Base-by-base conservation (phyloP, 23 red algal genomes). In the Gracilaria gracilis region DNA sequence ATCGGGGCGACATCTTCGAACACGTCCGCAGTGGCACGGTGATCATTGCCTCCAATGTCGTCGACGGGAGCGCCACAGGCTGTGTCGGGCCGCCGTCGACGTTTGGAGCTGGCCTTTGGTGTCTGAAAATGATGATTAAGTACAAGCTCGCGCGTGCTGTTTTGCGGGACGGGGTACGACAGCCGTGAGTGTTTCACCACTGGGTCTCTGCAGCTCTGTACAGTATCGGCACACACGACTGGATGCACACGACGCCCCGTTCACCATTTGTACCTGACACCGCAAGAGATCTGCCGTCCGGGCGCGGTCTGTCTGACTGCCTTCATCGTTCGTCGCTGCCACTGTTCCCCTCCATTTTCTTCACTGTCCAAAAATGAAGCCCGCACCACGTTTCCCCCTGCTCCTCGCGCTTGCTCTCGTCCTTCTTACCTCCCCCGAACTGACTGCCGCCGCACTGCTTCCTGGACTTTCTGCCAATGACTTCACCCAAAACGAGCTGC, bases 381-480 rank as follows among this genome's bases (percentile, higher is more conserved):
- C 19, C 42, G 21, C 72, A 29, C 39, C 39, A 14, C 19, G 9
- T 46, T 25, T 49, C 23, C 12, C 42, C 17, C 25, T 77, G 40
- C 21, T 50, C 9, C 27, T 77, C 14, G 39, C 46, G 1, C 72
- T 77, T 2, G 6, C 21, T 40, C 35, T 73, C 35, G 50, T 28
- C 0, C 72, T 77, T 29, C 38, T 77, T 77, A 51, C 42, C 72
- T 50, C 34, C 27, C 39, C 72, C 46, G 27, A 2, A 77, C 72
- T 49, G 38, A 40, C 39, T 25, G 39, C n/a, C 3, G 90, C 86
- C 46, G 89, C 93, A 59, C 88, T 95, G 39, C 73, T 98, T n/a
- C 93, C 97, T 36, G 93, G 93, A n/a, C 65, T 95, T 21, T 70
- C 90, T 31, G 93, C 97, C 32, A 91, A 92, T 67, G 97, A 98